These are phyloP conservation scores for Ophiorrhiza pumila DNA, from an alignment of 257 asterid genomes.

Conservation along the genomic window DNA sequence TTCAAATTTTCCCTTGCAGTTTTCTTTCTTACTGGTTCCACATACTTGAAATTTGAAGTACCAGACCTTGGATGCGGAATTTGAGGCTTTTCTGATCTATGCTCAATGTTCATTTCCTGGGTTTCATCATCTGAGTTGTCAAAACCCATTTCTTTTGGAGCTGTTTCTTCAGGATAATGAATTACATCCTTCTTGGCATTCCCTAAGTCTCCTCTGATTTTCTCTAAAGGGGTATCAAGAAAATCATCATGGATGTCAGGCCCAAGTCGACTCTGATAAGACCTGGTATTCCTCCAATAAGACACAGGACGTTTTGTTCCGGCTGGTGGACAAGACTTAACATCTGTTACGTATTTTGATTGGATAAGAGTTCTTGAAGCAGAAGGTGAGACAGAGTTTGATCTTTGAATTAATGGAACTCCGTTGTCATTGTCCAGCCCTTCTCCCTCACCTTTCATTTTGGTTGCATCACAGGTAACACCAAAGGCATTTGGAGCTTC, in stretches of 20 bases:
- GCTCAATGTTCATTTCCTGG: constrained; percentile 52
- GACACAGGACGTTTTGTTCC: constrained; percentile 80
- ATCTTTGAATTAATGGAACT: constrained; percentile 28
- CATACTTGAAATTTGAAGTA: constrained; percentile 61
- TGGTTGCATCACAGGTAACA: constrained; percentile 27
- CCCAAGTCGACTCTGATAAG: constrained; percentile 77
- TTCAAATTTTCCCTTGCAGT: constrained; percentile 70
- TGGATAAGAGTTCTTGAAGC: constrained; percentile 35
- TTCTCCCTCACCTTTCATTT: constrained; percentile 35
- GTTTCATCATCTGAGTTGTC: constrained; percentile 70
- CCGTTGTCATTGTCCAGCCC: constrained; percentile 31
- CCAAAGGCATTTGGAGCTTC: constrained; percentile 31
- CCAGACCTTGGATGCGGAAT: constrained; percentile 42
- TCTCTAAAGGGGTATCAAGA: constrained; percentile 87
- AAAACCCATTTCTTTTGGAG: constrained; percentile 25
- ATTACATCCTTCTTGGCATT: constrained; percentile 41
- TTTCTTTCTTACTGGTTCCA: constrained; percentile 83
- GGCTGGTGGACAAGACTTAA: constrained; percentile 52
- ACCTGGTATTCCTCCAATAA: constrained; percentile 91
- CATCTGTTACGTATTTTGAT: constrained; percentile 34
- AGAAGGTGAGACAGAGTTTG: constrained; percentile 45
- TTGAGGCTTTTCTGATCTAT: constrained; percentile 33
- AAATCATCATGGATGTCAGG: constrained; percentile 89
- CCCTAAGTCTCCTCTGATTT: constrained; percentile 45
- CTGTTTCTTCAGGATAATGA: constrained; percentile 27